Percentiles rank a stretch among this genome's conserved stretches.
phyloP scores from a whole-genome alignment of 2,329 filamentous ascomycete species.

The Trichophaea hybrida region DNA sequence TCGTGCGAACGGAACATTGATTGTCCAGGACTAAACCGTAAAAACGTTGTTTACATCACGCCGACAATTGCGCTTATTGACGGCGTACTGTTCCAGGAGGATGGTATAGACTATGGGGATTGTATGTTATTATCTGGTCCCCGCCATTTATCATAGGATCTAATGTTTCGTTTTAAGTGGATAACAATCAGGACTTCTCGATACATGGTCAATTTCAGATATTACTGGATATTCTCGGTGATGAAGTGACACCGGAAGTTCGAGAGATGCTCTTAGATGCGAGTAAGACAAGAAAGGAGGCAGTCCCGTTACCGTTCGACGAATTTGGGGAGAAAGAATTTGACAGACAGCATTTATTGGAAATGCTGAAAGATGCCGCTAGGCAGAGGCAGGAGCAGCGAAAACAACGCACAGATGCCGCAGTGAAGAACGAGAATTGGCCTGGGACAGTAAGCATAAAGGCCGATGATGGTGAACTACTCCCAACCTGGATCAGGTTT shows the following conservation, averaged over 20 bases:
- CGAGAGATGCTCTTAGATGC: slow-evolving; percentile 23
- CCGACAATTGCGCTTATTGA: slow-evolving; percentile 56
- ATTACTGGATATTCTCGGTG: slow-evolving; percentile 15
- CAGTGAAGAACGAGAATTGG: not conserved
- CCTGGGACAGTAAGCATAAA: slow-evolving; percentile 5
- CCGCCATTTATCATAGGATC: not conserved
- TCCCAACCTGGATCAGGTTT: slow-evolving; percentile 37
- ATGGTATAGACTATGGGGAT: slow-evolving; percentile 63
- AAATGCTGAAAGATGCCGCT: slow-evolving; percentile 23
- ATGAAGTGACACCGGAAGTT: slow-evolving; percentile 17
- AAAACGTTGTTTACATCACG: slow-evolving; percentile 55
- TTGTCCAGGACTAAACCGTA: slow-evolving; percentile 33
- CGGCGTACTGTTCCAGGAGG: slow-evolving; percentile 53
- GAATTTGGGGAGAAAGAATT: slow-evolving; percentile 22
- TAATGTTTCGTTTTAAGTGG: slow-evolving; percentile 9
- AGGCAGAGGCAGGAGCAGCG: slow-evolving; percentile 9
- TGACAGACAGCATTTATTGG: slow-evolving; percentile 21
- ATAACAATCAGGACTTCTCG: slow-evolving; percentile 19
- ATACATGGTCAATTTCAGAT: slow-evolving; percentile 17
- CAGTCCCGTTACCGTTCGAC: slow-evolving; percentile 22
- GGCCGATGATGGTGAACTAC: slow-evolving; percentile 12
- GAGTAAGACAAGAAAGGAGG: slow-evolving; percentile 21
- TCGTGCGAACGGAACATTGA: slow-evolving; percentile 60
- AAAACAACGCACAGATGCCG: not conserved
- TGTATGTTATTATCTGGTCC: slow-evolving; percentile 14